Evolutionary conservation across 768 basidiomycete species (phyloP).

Genomic region (Lactarius quietus): DNA sequence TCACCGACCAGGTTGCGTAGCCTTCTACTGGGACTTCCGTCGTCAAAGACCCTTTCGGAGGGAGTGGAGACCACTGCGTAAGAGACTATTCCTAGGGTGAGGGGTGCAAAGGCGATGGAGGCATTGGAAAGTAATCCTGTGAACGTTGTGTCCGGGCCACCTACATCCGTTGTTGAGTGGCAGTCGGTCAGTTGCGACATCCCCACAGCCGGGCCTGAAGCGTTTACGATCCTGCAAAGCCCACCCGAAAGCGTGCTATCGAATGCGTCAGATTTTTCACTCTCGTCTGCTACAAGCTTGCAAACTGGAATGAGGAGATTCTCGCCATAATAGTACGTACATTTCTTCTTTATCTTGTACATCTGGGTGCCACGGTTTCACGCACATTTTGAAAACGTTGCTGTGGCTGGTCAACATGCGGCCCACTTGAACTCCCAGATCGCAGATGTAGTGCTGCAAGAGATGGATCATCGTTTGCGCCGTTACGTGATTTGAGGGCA

Average conservation of each 20-base stretch:
- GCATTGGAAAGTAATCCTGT: background rate
- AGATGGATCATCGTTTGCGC: too few relatives aligned
- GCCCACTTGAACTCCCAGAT: too few relatives aligned
- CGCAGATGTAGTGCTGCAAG: too few relatives aligned
- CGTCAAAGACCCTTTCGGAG: background rate
- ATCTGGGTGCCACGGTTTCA: background rate
- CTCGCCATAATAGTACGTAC: background rate
- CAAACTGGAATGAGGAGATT: background rate
- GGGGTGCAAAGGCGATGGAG: background rate
- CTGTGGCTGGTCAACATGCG: too few relatives aligned
- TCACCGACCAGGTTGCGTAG: too few relatives aligned
- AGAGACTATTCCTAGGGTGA: background rate
- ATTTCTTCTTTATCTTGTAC: background rate
- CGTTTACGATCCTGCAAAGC: background rate
- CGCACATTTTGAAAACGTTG: background rate
- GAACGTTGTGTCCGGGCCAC: background rate
- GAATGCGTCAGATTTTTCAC: background rate
- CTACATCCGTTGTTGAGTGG: background rate
- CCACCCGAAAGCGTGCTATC: background rate
- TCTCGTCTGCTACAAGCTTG: background rate
- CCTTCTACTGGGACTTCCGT: background rate
- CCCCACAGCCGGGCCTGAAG: background rate
- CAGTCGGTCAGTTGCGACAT: background rate
- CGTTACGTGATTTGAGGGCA: too few relatives aligned
- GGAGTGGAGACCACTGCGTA: background rate